Conservation (phyloP, 2,329 filamentous ascomycete species). For the Madurella fahalii region DNA sequence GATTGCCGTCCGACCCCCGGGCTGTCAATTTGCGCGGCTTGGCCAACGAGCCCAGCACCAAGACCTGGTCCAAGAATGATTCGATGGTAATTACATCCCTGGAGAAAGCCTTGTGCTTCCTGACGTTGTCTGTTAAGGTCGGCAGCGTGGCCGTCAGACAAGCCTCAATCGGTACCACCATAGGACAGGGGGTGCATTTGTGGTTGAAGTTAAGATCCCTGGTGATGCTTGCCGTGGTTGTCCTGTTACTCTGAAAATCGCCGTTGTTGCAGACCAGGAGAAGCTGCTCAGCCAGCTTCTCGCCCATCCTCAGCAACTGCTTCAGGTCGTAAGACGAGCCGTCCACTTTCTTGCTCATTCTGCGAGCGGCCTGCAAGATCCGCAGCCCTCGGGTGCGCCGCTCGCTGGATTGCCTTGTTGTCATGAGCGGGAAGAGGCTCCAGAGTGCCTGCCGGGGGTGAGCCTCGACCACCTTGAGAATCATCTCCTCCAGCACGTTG, state of each 20-base stretch:
- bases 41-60: slow-evolving; percentile 86
- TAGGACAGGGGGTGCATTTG: slow-evolving; percentile 72
- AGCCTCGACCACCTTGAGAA: slow-evolving; percentile 78
- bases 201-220: slow-evolving; percentile 80
- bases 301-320: slow-evolving; percentile 69
- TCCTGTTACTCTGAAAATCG: slow-evolving; percentile 64
- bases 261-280: slow-evolving; percentile 76
- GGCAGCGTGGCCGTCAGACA: slow-evolving; percentile 82
- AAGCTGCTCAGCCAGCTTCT: slow-evolving; percentile 78
- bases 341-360: slow-evolving; percentile 49
- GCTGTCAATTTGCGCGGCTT: slow-evolving; percentile 87
- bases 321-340: slow-evolving; percentile 58
- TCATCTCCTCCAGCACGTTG: slow-evolving; percentile 70
- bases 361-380: slow-evolving; percentile 49
- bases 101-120: slow-evolving; percentile 81
- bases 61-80: slow-evolving; percentile 78
- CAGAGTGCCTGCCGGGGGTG: slow-evolving; percentile 90
- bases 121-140: slow-evolving; percentile 64
- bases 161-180: slow-evolving; percentile 86
- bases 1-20: slow-evolving; percentile 80
- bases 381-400: slow-evolving; percentile 52
- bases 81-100: slow-evolving; percentile 80
- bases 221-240: slow-evolving; percentile 66
- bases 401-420: slow-evolving; percentile 67
- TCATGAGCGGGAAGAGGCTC: slow-evolving; percentile 83